Conservation (phyloP, 345 rosid genomes). For the Pseudoturritis turrita region DNA sequence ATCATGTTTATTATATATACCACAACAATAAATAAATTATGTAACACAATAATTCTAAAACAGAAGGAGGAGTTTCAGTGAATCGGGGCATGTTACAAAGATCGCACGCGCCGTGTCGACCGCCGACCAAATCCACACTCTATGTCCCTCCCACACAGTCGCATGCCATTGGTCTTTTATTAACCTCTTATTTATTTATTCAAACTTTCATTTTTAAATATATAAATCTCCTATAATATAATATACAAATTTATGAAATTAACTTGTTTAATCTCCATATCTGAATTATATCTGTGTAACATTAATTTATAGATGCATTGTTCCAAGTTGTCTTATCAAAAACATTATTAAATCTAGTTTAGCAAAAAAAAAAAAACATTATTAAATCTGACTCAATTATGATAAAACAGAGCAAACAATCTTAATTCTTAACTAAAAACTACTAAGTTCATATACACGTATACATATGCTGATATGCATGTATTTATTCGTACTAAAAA, state of each 20-base stretch:
- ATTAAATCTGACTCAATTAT: neutral
- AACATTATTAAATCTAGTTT: constrained; percentile 12
- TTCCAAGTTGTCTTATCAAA: constrained; percentile 24
- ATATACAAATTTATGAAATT: neutral
- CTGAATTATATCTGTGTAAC: constrained; percentile 1
- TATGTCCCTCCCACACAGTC: constrained; percentile 18
- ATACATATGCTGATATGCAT: constrained; percentile 9
- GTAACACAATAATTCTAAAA: constrained; percentile 2
- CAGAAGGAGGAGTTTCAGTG: constrained; percentile 23
- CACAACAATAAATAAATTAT: neutral
- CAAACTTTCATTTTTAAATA: neutral
- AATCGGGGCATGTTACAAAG: constrained; percentile 31
- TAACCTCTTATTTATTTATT: neutral
- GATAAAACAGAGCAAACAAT: neutral
- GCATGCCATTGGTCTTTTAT: constrained; percentile 21
- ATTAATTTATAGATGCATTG: constrained; percentile 12
- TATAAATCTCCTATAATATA: neutral
- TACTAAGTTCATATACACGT: constrained; percentile 3
- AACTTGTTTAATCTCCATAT: neutral
- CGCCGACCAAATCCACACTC: constrained; percentile 32
- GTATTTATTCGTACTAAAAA: neutral
- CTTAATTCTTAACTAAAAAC: neutral
- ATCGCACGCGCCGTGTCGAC: constrained; percentile 29
- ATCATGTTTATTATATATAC: neutral
- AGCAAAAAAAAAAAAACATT: no score